Evolutionary conservation across 495 filamentous ascomycete species (phyloP), one percentile per base, ranked within the genome.

Genomic region (Aspergillus leporis): DNA sequence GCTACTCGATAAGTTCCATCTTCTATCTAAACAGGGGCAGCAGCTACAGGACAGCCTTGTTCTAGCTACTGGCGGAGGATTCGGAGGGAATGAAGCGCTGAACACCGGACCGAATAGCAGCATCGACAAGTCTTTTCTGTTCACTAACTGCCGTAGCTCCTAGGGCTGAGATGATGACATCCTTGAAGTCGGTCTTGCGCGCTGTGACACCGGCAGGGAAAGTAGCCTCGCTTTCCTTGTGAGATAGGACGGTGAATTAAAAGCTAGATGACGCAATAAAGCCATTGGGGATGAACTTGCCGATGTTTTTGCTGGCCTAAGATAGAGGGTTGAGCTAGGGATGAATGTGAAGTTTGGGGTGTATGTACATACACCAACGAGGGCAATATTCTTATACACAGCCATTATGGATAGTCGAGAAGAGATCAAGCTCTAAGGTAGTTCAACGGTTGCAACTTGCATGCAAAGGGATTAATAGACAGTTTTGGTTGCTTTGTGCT

Each of bases 121-220:
- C 86, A 59, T 90, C 84, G 16, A 89, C 78, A 21, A 86, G 67
- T 5, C 56, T 71, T 65, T 73, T 76, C 66, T 83, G 81, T 1
- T 70, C 59, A n/a, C 38, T 66, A 25, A 77, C 66, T 4, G 62
- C 73, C 0, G 64, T 77, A 0, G 66, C 58, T 9, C 74, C 69
- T 3, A 73, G 61, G 40, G 67, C 68, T 5, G 70, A 75, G 56
- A 85, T 63, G 12, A 83, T 67, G 3, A 71, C 80, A 67, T 85
- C 80, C 60, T 78, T 87, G 77, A 83, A 87, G 66, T 87, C 86
- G 70, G 73, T 75, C 81, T 87, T 87, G 71, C 69, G 62, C 53
- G 78, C 66, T 8, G 65, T 75, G 50, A 76, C 69, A 25, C 64
- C 59, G 7, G 68, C 23, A 1, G 77, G 72, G 61, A 80, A 80